Evolutionary conservation across 83 land plant species (phyloP).

Genomic region (Thuja plicata): DNA sequence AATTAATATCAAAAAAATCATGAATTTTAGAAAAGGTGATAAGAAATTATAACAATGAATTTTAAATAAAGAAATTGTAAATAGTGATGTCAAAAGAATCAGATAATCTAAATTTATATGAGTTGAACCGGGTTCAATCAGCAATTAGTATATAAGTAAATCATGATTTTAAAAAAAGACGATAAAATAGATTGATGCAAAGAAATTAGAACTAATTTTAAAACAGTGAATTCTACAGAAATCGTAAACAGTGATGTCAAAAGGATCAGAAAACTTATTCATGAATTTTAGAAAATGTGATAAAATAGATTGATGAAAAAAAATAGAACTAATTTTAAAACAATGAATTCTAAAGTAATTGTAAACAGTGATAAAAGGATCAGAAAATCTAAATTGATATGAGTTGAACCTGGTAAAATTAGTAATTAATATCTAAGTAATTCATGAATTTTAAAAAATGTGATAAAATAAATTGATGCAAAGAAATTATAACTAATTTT

Average conservation of each 20-base stretch:
- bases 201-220: background rate
- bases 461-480: no score
- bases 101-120: background rate
- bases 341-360: background rate
- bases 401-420: background rate
- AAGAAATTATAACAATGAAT: background rate
- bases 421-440: no score
- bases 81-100: background rate
- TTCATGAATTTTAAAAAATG: background rate
- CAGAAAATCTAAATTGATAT: background rate
- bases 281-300: no score
- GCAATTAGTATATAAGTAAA: no score
- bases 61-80: background rate
- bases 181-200: background rate
- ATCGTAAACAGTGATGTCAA: background rate
- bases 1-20: no score
- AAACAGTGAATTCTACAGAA: background rate
- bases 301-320: background rate
- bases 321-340: background rate
- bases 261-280: no score
- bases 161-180: no score
- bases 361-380: background rate
- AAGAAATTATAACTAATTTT: no score
- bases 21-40: no score
- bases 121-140: no score